Base-by-base conservation (phyloP, 306 rosid genomes). In the Neltuma alba region DNA sequence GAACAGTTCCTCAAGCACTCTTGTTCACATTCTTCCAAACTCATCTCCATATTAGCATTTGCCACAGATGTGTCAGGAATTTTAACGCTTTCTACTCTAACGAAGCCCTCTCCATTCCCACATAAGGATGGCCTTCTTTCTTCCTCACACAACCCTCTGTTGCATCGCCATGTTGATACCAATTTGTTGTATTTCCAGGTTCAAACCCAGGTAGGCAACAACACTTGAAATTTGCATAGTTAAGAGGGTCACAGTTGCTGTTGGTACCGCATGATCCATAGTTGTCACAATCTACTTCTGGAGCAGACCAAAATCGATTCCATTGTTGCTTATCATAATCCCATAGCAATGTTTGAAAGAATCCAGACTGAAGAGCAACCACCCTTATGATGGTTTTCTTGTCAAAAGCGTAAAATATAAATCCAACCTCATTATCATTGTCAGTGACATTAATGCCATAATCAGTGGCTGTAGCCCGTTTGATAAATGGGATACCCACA, bases 141-240 rank as follows among this genome's bases (percentile, higher is more conserved):
- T 50, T 50, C 25, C 11, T 50, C 57, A 50, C 57, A 50, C 57
- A 50, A 18, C 57, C 57, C 33, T 77, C 83, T 4, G 89, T 65
- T 8, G 81, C 75, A 21, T 87, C 90, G 73, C 86, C 83, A 7
- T 80, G 50, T 36, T 77, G 18, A 47, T 84, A 75, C 96, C 96
- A 87, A 36, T 86, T 82, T 1, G 21, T 71, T 14, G 80, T 67
- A 2, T 64, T 69, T 40, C 48, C 83, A 13, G 96, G 97, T 60
- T 89, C 86, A 61, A 85, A 89, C 4, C 97, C 97, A 0, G 92
- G 95, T 0, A 87, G 57, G 63, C 98, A 93, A 5, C 80, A 25
- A 69, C 98, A 93, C 52, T 54, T 73, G 47, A 75, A 86, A 9
- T 76, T 65, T 2, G 79, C 85, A 3, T 60, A 33, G 52, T 81